Evolutionary conservation across 2,329 filamentous ascomycete species (phyloP), one percentile per base, ranked within the genome.

Genomic region (Penicillium sp.): DNA sequence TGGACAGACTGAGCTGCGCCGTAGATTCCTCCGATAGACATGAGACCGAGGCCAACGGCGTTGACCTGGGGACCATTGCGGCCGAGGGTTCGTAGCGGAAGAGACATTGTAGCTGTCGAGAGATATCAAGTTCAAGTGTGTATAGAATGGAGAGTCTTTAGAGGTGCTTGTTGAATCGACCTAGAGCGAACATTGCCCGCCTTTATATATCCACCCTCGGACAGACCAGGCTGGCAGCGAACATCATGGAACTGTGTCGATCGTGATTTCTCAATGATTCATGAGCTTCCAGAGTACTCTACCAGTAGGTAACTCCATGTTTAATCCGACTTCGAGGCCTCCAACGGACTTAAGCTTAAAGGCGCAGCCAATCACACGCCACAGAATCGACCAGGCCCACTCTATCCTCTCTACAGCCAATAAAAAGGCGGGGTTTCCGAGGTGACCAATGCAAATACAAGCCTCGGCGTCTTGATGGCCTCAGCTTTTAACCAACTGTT

Each of bases 11-110:
- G 52, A 4, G 60, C 49, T 27, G 51, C 32, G 5, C 62, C 60
- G 17, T 66, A 66, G n/a, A 47, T 43, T 10, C 54, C 55, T 34
- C 58, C 55, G 10, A 63, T 46, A 24, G 59, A 59, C 55, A 55
- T 58, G 34, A 66, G 46, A 20, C 64, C 62, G n/a, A 68, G 55
- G 6, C 65, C 65, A 4, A 68, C 44, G 8, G 57, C 51, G 23
- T 54, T 42, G n/a, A 65, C 56, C 18, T 54, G 32, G 10, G 63
- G 65, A 17, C 56, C 59, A 49, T 59, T 43, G 9, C 17, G 48
- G 33, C 63, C 62, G 13, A 65, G 49, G 2, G 51, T 8, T 15
- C 53, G 52, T 10, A 47, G 24, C 9, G 60, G 51, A 26, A 29
- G 23, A 49, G 51, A 50, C 56, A 56, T 56, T 20, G 27, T n/a